A percentile compares a stretch with the other conserved stretches of the same genome.
Evolutionary conservation across 83 land plant species (phyloP).

Genomic region (Diphasiastrum complanatum): DNA sequence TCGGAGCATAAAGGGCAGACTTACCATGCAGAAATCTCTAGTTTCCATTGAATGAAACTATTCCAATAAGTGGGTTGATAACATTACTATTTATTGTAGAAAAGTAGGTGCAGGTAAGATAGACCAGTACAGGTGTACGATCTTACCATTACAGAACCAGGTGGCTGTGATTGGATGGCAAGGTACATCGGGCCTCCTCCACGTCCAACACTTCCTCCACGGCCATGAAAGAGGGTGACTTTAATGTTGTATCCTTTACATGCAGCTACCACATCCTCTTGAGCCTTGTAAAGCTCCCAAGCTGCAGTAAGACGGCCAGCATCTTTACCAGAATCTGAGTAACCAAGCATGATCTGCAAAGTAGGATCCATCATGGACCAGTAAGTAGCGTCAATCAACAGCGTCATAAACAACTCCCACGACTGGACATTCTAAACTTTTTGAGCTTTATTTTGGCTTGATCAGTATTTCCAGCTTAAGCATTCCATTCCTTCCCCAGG

Average conservation of each 20-base stretch:
- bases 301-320: conserved; percentile 95
- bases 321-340: conserved; percentile 97
- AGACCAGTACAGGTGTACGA: not conserved
- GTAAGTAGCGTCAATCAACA: not conserved
- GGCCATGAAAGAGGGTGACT: conserved; percentile 88
- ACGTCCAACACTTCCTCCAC: conserved; percentile 94
- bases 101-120: not conserved
- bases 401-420: no score
- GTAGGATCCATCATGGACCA: not conserved
- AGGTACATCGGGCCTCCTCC: conserved; percentile 96
- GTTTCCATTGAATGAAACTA: not conserved
- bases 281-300: conserved; percentile 93
- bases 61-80: conserved; percentile 1
- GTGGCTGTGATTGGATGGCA: conserved; percentile 96
- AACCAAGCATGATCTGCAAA: conserved; percentile 90
- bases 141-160: conserved; percentile 62
- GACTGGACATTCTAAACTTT: no score
- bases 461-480: no score
- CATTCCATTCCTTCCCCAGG: not conserved
- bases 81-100: no score
- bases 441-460: no score
- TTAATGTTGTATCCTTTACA: conserved; percentile 78
- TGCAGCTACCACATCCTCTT: conserved; percentile 85
- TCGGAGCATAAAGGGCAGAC: no score
- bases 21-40: not conserved